Evolutionary conservation across 2,329 filamentous ascomycete genomes (phyloP).

Genomic region (Colletotrichum acutatum): DNA sequence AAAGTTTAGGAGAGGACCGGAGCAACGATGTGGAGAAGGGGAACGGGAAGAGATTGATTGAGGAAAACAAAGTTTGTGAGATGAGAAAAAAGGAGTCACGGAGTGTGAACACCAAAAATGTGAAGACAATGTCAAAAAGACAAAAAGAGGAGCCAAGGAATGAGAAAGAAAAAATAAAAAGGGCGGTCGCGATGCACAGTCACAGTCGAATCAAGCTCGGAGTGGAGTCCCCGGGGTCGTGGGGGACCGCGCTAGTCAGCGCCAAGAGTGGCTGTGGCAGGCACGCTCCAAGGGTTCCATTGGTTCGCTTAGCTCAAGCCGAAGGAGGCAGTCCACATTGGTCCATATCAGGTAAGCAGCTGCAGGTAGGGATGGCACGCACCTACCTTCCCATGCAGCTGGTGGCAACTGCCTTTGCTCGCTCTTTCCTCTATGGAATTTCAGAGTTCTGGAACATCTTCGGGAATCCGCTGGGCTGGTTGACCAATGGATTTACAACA

Average conservation of each 20-base stretch:
- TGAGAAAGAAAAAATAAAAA: neutral
- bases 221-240: neutral
- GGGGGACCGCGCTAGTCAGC: constrained; percentile 8
- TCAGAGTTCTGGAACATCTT: neutral
- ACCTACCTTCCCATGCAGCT: neutral
- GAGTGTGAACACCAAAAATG: neutral
- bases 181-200: neutral
- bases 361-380: neutral
- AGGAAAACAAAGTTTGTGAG: constrained; percentile 2
- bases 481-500: neutral
- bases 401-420: neutral
- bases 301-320: neutral
- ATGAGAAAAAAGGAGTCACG: neutral
- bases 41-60: neutral
- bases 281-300: neutral
- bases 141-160: neutral
- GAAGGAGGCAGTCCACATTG: neutral
- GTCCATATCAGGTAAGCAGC: constrained; percentile 2
- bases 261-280: constrained; percentile 30
- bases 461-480: neutral
- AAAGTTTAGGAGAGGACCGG: neutral
- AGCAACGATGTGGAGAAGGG: neutral
- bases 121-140: neutral
- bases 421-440: neutral
- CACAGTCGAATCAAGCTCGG: constrained; percentile 32